Base-by-base conservation (phyloP, 2,329 filamentous ascomycete species). In the Fusarium ambrosium region DNA sequence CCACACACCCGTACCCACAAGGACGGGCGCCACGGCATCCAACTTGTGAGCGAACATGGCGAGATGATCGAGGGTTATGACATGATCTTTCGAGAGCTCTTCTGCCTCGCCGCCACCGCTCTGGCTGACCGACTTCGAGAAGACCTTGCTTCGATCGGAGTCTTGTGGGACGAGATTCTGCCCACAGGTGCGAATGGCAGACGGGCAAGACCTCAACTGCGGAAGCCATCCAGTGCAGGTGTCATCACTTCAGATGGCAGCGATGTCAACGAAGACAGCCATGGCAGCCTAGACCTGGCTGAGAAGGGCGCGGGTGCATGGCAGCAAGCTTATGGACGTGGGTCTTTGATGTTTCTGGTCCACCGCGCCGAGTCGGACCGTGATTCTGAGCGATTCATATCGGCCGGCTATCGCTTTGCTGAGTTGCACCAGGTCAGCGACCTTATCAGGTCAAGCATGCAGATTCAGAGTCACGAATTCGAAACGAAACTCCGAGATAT, bases 301-400 rank as follows among this genome's bases (percentile, higher is more conserved):
- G 86, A 89, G 72, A 87, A 87, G 71, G 85, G 83, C 0, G 61
- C 82, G 34, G 66, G 72, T 20, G 64, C 74, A 6, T 74, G 72
- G 53, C 71, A 79, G 27, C 77, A 82, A 18, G 80, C 83, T 34
- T 88, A 91, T 41, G 93, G 93, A 5, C 91, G 91, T 69, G 95
- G 95, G 1, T 94, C 95, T 64, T 87, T 97, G 55, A 90, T 98
- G 81, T 95, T 97, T 77, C 88, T 97, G 11, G 92, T 95, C 7
- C 92, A 92, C 13, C 88, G 88, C 51, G 86, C 93, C 2, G 86
- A 87, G 37, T 85, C 83, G 37, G 85, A 86, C 37, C 85, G 87
- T 1, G 93, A 95, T 39, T 87, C 89, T 0, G 87, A 90, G 62
- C 88, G 88, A 32, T 87, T 97, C 16, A 89, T 92, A 72, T 90